These are phyloP conservation scores for Venturiaceae sp. DNA, from an alignment of 2,329 filamentous ascomycete genomes.

Conservation along the genomic window DNA sequence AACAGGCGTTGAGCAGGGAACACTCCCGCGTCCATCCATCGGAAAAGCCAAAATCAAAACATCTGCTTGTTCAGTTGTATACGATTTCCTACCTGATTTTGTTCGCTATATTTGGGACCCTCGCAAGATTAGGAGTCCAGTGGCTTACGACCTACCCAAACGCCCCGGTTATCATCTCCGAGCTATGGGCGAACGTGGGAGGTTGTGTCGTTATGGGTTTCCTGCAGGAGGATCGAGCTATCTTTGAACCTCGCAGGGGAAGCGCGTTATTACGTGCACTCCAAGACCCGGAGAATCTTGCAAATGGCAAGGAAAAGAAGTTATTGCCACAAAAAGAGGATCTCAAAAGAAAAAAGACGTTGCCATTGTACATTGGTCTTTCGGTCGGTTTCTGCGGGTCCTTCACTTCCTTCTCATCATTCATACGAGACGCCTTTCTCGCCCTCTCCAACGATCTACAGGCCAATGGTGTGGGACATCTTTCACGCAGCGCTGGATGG, in stretches of 20 bases:
- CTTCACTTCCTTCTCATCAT: slow-evolving; percentile 82
- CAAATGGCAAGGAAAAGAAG: background rate
- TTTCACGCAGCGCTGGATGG: slow-evolving; percentile 59
- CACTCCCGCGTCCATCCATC: background rate
- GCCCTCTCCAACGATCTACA: slow-evolving; percentile 66
- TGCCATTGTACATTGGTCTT: slow-evolving; percentile 80
- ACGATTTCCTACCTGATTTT: slow-evolving; percentile 59
- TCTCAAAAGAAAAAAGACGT: slow-evolving; percentile 58
- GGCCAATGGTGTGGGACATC: slow-evolving; percentile 29
- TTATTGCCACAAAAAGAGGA: background rate
- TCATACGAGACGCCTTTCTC: slow-evolving; percentile 71
- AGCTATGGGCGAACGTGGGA: slow-evolving; percentile 80
- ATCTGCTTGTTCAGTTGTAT: background rate
- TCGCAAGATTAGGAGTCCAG: slow-evolving; percentile 72
- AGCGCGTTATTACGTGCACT: background rate
- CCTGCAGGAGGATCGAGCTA: slow-evolving; percentile 63
- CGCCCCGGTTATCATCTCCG: slow-evolving; percentile 62
- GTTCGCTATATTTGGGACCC: slow-evolving; percentile 75
- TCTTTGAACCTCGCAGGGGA: slow-evolving; percentile 41
- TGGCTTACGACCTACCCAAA: slow-evolving; percentile 71
- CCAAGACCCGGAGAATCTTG: background rate
- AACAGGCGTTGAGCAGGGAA: background rate
- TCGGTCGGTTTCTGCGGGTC: slow-evolving; percentile 83
- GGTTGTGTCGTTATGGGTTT: slow-evolving; percentile 82
- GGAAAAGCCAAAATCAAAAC: background rate